Base-by-base conservation (phyloP, 176 grass and related monocot species). In the Lolium perenne region DNA sequence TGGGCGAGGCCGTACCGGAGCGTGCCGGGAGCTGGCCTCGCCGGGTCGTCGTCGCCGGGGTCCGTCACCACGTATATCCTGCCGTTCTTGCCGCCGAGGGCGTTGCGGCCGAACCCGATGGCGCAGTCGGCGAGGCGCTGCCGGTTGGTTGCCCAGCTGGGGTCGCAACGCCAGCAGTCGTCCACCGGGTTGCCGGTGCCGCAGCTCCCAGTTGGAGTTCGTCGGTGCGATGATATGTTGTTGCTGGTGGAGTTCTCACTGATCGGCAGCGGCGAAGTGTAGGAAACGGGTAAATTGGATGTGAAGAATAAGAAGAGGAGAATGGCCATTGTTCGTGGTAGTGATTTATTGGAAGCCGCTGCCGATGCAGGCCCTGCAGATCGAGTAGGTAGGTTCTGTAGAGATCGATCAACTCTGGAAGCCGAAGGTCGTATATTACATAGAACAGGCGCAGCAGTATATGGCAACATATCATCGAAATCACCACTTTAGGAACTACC, bases 131-230 rank as follows among this genome's bases (percentile, higher is more conserved):
- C 91, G 4, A 93, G 84, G 59, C 53, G 76, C 23, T 82, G 87
- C 55, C 81, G 75, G 81, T 93, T 87, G 40, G 51, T 38, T 32
- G 71, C 66, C 91, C 91, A 93, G 69, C 51, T 17, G 0, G 84
- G 38, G 80, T 85, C 84, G 43, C 91, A 93, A 0, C 88, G 84
- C 91, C 91, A 93, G 91, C 91, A 93, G 69, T 93, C 91, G 7
- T 93, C 91, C 0, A 90, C 74, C 2, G 76, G 69, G 8, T 93
- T 93, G 81, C 91, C 88, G 0, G 74, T 84, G 18, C 88, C 71
- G 21, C 91, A 82, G 5, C 43, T 45, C 41, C 43, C 20, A 7
- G 62, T 7, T 8, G 3, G 10, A 40, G 5, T 47, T 72, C 22
- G 6, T 4, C 71, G 45, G 45, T 48, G 71, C 46, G 4, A 25